Conservation (phyloP, 257 asterid genomes). For the Misopates orontium region DNA sequence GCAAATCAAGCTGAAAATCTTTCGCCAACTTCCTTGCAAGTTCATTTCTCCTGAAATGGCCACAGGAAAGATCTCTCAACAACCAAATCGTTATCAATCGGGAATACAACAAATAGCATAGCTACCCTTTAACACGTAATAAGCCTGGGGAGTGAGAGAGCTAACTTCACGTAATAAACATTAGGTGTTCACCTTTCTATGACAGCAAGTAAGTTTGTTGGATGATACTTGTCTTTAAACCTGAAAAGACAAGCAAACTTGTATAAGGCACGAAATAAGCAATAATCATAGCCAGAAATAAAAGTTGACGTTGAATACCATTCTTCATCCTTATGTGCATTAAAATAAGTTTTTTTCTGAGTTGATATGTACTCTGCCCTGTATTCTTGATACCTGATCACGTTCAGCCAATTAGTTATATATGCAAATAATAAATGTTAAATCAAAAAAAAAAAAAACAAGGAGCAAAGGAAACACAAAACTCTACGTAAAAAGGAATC, state of each 20-base stretch:
- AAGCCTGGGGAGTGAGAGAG: not conserved
- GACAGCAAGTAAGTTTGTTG: constrained; percentile 78
- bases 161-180: not conserved
- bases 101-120: not conserved
- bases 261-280: constrained; percentile 21
- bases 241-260: constrained; percentile 44
- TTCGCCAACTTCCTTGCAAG: constrained; percentile 73
- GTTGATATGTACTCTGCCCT: constrained; percentile 79
- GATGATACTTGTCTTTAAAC: constrained; percentile 98
- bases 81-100: constrained; percentile 6
- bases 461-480: constrained; percentile 1
- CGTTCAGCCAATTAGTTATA: constrained; percentile 21
- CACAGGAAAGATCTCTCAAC: constrained; percentile 24
- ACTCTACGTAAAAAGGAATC: constrained; percentile 16
- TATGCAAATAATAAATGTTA: constrained; percentile 20
- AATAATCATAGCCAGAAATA: constrained; percentile 12
- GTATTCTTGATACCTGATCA: constrained; percentile 90
- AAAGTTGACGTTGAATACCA: constrained; percentile 51
- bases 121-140: constrained; percentile 10
- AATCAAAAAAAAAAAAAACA: constrained; percentile 26
- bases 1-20: constrained; percentile 86
- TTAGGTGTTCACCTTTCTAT: constrained; percentile 65
- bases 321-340: constrained; percentile 89
- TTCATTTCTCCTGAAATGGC: constrained; percentile 74
- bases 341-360: constrained; percentile 79